Base-by-base conservation (phyloP, 495 filamentous ascomycete genomes). In the Trichocladium antarcticum region DNA sequence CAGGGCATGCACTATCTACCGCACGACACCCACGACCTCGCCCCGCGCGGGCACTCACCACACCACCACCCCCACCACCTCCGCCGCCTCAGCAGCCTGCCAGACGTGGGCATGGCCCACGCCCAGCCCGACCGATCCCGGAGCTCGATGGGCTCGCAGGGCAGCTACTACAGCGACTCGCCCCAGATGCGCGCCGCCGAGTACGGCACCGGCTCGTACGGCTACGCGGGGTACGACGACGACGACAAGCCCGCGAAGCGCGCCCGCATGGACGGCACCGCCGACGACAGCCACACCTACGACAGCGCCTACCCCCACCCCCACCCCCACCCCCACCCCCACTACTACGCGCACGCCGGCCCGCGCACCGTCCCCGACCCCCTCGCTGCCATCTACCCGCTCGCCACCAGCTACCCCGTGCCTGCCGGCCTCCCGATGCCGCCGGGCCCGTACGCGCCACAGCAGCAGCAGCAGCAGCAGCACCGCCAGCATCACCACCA, bases 341-440 rank as follows among this genome's bases (percentile, higher is more conserved):
- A 52, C 17, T 40, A 28, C 3, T 52, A 57, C 31, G 14, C 36
- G 10, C 51, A 55, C 6, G 45, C 57, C 14, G 55, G 51, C 22
- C 59, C 59, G 21, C 56, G 59, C 39, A 62, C 59, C n/a, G 43
- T 62, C 5, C 59, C 59, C 2, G 59, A 59, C 14, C 35, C 45
- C 10, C 20, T 54, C 20, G 20, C 32, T 8, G 15, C 42, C 11
- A 36, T 51, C 21, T 49, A 53, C 42, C 54, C 56, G 12, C 45
- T 56, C 4, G 41, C 52, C 31, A 44, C 49, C 17, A 41, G 36
- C 37, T 55, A 55, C 37, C 38, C 49, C 2, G n/a, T 50, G 35
- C 10, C 47, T 3, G 15, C 19, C 24, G 27, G 17, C 1, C 54
- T 52, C 11, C 40, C 55, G 10, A 57, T 57, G 49, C 54, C 55